Conservation (phyloP, 75 land plant genomes). For the Pinus taeda region DNA sequence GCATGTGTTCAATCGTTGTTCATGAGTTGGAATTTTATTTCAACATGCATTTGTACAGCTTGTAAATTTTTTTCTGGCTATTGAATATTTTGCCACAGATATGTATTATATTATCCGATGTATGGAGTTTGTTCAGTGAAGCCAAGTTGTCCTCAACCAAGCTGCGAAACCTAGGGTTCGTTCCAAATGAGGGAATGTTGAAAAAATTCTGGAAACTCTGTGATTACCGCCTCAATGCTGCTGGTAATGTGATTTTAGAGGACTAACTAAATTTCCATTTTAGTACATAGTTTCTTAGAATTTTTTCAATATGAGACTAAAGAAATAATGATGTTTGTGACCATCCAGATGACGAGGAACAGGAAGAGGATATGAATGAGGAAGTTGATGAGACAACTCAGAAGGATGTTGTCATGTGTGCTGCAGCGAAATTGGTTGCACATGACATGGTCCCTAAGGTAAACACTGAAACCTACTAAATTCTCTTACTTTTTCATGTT, state of each 20-base stretch:
- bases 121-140: conserved; percentile 79
- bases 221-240: conserved; percentile 59
- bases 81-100: conserved; percentile 38
- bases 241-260: conserved; percentile 43
- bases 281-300: not conserved
- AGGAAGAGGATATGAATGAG: conserved; percentile 73
- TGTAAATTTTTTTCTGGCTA: not conserved
- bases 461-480: not conserved
- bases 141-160: conserved; percentile 63
- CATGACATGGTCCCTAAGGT: conserved; percentile 81
- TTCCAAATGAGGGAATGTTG: conserved; percentile 52
- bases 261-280: not conserved
- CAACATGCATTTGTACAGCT: not conserved
- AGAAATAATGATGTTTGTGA: conserved; percentile 9
- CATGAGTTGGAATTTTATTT: not conserved
- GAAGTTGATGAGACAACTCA: conserved; percentile 74
- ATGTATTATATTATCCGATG: conserved; percentile 65
- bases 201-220: conserved; percentile 85
- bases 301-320: not conserved
- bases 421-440: conserved; percentile 84
- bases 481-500: not conserved
- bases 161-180: conserved; percentile 59
- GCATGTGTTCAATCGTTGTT: not conserved
- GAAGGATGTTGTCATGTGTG: conserved; percentile 71
- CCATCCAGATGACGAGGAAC: conserved; percentile 68